These are phyloP conservation scores for Litsea cubeba DNA, from an alignment of 164 flowering plant genomes.

Conservation along the genomic window DNA sequence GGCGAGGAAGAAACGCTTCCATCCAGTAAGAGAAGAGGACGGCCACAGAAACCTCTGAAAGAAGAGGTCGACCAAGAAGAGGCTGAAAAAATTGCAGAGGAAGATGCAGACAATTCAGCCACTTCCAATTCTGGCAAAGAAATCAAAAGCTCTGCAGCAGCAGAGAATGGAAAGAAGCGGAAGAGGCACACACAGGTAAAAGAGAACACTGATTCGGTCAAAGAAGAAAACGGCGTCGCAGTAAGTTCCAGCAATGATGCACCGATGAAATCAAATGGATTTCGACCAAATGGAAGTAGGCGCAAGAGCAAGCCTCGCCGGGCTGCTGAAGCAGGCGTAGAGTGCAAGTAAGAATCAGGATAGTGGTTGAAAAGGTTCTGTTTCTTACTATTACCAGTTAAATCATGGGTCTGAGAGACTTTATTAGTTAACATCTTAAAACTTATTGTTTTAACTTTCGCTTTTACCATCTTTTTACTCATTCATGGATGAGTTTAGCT, in stretches of 20 bases:
- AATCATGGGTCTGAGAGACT: not conserved
- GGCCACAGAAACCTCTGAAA: slow-evolving; percentile 67
- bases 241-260: slow-evolving; percentile 34
- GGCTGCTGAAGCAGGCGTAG: slow-evolving; percentile 80
- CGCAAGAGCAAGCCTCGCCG: slow-evolving; percentile 75
- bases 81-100: slow-evolving; percentile 40
- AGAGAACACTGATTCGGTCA: slow-evolving; percentile 34
- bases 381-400: not conserved
- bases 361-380: not conserved
- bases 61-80: slow-evolving; percentile 61
- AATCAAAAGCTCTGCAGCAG: slow-evolving; percentile 18
- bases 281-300: slow-evolving; percentile 58
- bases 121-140: slow-evolving; percentile 26
- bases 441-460: not conserved
- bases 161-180: slow-evolving; percentile 57
- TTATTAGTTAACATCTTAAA: not conserved
- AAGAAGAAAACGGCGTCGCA: slow-evolving; percentile 48
- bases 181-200: slow-evolving; percentile 37
- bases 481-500: slow-evolving; percentile 19
- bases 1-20: slow-evolving; percentile 72
- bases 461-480: slow-evolving; percentile 9
- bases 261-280: slow-evolving; percentile 45
- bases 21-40: slow-evolving; percentile 65
- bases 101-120: slow-evolving; percentile 33
- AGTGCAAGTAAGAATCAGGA: slow-evolving; percentile 45